phyloP scores from a whole-genome alignment of 2,329 filamentous ascomycete species.

The Ophiosphaerella narmari region DNA sequence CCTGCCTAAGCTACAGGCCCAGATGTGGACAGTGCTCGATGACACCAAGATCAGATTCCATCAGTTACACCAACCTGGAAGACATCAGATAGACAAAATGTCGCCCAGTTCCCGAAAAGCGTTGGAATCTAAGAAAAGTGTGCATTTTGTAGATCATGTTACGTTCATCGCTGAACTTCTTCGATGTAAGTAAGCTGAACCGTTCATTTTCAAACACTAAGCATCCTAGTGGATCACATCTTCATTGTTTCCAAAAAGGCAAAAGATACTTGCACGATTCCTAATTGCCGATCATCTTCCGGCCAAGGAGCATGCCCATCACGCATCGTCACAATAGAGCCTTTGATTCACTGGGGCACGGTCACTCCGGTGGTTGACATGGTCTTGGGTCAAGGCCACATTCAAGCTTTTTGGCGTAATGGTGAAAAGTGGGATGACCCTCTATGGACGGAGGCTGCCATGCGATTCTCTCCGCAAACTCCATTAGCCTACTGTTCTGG shows the following conservation, averaged over 20 bases:
- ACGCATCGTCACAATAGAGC: conserved; percentile 10
- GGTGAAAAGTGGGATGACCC: conserved; percentile 10
- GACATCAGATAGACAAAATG: background rate
- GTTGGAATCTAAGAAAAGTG: background rate
- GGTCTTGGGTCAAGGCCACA: background rate
- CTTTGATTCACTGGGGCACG: conserved; percentile 16
- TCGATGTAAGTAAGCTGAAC: background rate
- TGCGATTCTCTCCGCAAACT: background rate
- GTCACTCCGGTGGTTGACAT: conserved; percentile 2
- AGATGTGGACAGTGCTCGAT: conserved; percentile 7
- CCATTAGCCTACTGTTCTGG: conserved; percentile 10
- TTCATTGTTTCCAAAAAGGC: conserved; percentile 5
- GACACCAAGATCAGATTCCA: background rate
- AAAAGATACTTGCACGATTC: background rate
- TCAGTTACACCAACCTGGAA: background rate
- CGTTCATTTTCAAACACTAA: background rate
- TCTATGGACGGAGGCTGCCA: conserved; percentile 9
- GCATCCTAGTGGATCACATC: conserved; percentile 1
- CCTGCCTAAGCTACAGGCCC: conserved; percentile 9
- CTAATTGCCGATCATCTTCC: background rate
- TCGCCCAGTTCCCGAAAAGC: background rate
- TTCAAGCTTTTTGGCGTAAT: conserved; percentile 14
- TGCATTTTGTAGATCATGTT: conserved; percentile 2
- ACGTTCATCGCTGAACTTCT: conserved; percentile 4
- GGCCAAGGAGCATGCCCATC: background rate